These are phyloP conservation scores for Sporothrix protearum DNA, from an alignment of 2,329 filamentous ascomycete species.

Conservation along the genomic window DNA sequence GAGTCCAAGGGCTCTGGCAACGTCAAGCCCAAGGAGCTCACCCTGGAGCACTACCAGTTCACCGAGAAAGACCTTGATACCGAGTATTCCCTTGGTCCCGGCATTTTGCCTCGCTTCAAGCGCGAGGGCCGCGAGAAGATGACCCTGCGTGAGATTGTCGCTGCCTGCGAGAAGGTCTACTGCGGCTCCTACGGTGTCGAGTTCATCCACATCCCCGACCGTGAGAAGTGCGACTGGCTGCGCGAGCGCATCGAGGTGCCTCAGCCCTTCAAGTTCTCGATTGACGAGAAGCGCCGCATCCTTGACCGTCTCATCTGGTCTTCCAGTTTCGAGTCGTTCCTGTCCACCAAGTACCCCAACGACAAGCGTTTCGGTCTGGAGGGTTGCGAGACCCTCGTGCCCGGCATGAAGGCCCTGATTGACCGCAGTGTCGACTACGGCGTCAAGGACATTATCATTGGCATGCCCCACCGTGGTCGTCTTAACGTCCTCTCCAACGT, in stretches of 20 bases:
- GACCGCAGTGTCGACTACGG: constrained; percentile 98
- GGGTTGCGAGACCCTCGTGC: constrained; percentile 93
- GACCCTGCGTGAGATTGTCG: constrained; percentile 92
- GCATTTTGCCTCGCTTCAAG: constrained; percentile 92
- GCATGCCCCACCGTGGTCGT: constrained; percentile 98
- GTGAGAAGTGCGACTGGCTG: constrained; percentile 97
- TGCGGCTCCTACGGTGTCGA: constrained; percentile 96
- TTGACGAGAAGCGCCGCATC: constrained; percentile 97
- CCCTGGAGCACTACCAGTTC: constrained; percentile 92
- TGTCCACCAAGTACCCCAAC: constrained; percentile 97
- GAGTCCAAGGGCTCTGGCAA: constrained; percentile 81
- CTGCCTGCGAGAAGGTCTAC: constrained; percentile 90
- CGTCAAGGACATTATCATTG: constrained; percentile 98
- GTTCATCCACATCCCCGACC: constrained; percentile 97
- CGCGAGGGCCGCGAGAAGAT: constrained; percentile 87
- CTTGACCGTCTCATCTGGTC: constrained; percentile 98
- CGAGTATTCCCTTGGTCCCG: constrained; percentile 87
- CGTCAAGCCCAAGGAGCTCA: constrained; percentile 85
- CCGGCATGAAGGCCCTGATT: constrained; percentile 98
- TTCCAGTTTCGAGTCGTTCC: constrained; percentile 93
- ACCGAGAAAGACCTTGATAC: constrained; percentile 89
- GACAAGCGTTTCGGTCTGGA: constrained; percentile 99
- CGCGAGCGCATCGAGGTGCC: constrained; percentile 92
- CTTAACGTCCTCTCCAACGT: constrained; percentile 98
- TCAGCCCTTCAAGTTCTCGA: constrained; percentile 91